Base-by-base conservation (phyloP, 352 stramenopile species). In the Phytophthora vignae region DNA sequence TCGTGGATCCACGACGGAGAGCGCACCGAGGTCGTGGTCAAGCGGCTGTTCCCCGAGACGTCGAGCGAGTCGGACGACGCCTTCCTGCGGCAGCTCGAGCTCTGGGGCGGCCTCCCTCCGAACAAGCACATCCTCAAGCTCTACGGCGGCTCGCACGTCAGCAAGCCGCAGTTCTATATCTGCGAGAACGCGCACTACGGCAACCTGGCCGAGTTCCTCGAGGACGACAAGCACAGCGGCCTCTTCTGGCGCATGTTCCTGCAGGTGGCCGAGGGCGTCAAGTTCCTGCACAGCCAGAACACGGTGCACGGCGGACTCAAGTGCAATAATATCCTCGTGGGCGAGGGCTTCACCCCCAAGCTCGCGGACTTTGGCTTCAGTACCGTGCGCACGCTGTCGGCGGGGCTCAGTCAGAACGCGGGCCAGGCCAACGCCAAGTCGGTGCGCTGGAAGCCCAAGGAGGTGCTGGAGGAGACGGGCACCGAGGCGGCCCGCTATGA, bases 261-360 rank as follows among this genome's bases (percentile, higher is more conserved):
- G 21, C 38, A 69, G 10, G 55, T 64, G 1, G 52, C 56, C 17
- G 15, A 83, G 22, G 82, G 82, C 0, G 58, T 90, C 2, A 38
- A 76, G 17, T 77, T 75, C 36, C 75, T 90, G 12, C 82, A 90
- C 63, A 62, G 78, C 33, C 42, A 71, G 19, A 71, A 69, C 27
- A 62, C 77, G 14, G 74, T 74, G 12, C 79, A 87, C 50, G 79
- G 75, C 2, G 70, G 68, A 0, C 52, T 89, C 6, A 71, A 74
- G 2, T 82, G 69, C 49, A 81, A 58, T 53, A 89, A 89, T 58
- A 64, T 87, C 10, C 54, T 89, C 1, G 75, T 89, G 6, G 73
- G 77, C 48, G 73, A 78, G 17, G 65, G 61, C 1, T 49, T 48
- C 5, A 46, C 56, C 0, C 60, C 52, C 10, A 74, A 74, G 59